Base-by-base conservation (phyloP, 192 early-diverging fungal species). In the Fimicolochytrium jonesii region DNA sequence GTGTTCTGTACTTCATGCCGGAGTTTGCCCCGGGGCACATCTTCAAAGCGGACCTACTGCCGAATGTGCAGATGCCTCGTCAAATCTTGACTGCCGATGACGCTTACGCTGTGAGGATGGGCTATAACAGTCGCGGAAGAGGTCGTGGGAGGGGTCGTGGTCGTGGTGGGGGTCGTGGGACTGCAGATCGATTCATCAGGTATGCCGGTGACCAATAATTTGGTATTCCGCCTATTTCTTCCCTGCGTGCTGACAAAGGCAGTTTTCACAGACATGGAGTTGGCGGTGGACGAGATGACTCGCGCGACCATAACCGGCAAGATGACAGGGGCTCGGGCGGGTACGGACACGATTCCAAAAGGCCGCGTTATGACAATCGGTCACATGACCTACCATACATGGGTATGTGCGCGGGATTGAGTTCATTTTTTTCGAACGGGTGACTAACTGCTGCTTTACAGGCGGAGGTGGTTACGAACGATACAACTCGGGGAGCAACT, bases 1-100 rank as follows among this genome's bases (percentile, higher is more conserved):
- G 66, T 39, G 64, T 68, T 13, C 41, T 67, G 17, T 81, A 79
- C 51, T 47, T 56, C 50, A 78, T 81, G 79, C 79, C 79, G 6
- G 6, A 15, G 11, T n/a, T 72, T 1, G 44, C 70, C 5, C 22
- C 32, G 4, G 49, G 51, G 18, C 59, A 70, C 39, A 47, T 58
- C 30, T 79, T 65, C 70, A 68, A 54, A 47, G 46, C 71, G 5
- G 48, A 47, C 9, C 33, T 71, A 18, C 48, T 79, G 39, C 37
- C 35, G 2, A 37, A 35, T 3, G 62, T 66, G 10, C 34, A 67
- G 44, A 34, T 76, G 31, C 73, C 73, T 0, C 18, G 26, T 22
- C 13, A 23, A 5, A 34, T 56, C 2, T 44, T 79, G 31, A 56
- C 31, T 45, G 53, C 33, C 3, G 70, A 71, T 29, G 77, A 79